A percentile compares a stretch with the other conserved stretches of the same genome.
These are phyloP conservation scores for Botrytis paeoniae DNA, from an alignment of 2,329 filamentous ascomycete species.

Conservation along the genomic window DNA sequence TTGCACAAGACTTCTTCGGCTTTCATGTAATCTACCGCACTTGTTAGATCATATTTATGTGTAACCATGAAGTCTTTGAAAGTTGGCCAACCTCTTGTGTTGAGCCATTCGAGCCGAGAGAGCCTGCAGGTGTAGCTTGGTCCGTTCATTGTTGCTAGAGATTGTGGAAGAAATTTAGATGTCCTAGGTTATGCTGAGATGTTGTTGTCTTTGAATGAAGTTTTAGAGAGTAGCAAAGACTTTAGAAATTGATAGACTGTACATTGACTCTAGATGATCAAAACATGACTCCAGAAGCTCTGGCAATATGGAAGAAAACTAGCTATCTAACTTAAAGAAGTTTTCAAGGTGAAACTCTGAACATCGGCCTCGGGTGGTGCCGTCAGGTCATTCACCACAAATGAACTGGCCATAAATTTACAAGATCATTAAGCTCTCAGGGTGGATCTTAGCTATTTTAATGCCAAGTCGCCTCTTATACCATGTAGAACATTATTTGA, in stretches of 20 bases:
- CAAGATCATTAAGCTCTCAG: background rate
- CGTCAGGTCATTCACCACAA: background rate
- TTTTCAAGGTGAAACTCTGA: background rate
- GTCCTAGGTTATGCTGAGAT: background rate
- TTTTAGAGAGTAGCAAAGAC: background rate
- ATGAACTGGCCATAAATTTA: background rate
- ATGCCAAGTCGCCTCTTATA: background rate
- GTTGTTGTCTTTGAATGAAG: background rate
- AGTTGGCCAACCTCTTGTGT: background rate
- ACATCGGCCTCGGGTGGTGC: background rate
- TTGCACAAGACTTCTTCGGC: background rate
- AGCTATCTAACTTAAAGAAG: background rate
- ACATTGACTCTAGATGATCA: too few relatives aligned
- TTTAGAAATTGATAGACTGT: too few relatives aligned
- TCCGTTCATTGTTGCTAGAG: background rate
- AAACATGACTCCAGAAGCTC: background rate
- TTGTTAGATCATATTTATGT: background rate
- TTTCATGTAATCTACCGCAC: constrained; percentile 1
- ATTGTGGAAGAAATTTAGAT: background rate
- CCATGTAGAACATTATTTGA: background rate
- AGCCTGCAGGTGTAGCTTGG: background rate
- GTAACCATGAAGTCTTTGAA: constrained; percentile 2
- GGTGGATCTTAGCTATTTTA: background rate
- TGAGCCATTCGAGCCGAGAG: background rate
- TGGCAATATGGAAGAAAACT: background rate